Evolutionary conservation across 1,139 yeast genomes (phyloP), one percentile per base, ranked within the genome.

Genomic region (Hansenula anomala): DNA sequence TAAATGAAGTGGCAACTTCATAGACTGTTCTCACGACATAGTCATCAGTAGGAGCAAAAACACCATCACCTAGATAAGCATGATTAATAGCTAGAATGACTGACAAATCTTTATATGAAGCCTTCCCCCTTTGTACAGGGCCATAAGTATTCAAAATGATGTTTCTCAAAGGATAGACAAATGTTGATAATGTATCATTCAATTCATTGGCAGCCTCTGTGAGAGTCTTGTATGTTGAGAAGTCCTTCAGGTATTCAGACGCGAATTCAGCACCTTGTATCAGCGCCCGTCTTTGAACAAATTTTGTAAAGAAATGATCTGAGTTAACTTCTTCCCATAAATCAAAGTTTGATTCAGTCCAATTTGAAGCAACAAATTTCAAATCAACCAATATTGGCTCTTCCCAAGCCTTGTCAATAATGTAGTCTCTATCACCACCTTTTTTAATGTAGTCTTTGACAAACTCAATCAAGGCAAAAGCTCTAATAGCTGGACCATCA

Each of bases 401-500:
- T 12, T 66, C 50, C 54, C 73, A 81, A 23, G 81, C 58, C 25
- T 56, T 55, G 12, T 36, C 30, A 15, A 50, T 55, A 25, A 52
- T 50, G 17, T 64, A 48, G 56, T 56, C 32, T 44, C 49, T 31
- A 33, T 37, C n/a, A 31, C 28, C 11, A 34, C 28, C 30, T 48
- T 34, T 25, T 45, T 29, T 61, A 57, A 44, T 60, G 57, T 8
- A 63, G 48, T 70, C 47, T 16, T 62, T 58, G 42, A 85, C 54
- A 56, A 77, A 86, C 44, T 73, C 72, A 33, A 75, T 56, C 15
- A 81, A 69, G 1, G 95, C 71, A 36, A 80, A 68, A 4, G 79
- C 71, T 47, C 96, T 69, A 40, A 89, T 67, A 0, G 92, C 92
- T 0, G 96, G 96, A 0, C 96, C 96, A 58, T 89, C 97, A 43